Evolutionary conservation across 495 filamentous ascomycete species (phyloP).

Genomic region (Aspergillus sclerotioniger): DNA sequence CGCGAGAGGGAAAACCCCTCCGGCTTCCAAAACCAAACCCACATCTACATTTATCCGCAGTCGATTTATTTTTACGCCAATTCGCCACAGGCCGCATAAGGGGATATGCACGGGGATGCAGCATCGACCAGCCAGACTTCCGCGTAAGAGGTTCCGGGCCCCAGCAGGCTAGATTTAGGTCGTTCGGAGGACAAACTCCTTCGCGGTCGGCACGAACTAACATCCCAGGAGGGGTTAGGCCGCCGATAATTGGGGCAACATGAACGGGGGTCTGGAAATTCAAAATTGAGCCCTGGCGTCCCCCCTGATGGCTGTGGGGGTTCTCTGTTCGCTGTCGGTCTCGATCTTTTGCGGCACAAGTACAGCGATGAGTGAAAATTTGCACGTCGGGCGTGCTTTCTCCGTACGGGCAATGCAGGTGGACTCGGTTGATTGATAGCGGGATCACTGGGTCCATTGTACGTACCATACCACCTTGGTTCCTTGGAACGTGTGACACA

Average conservation of each 20-base stretch:
- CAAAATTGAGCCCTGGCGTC: constrained; percentile 7
- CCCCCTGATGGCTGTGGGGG: constrained; percentile 4
- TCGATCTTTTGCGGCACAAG: constrained; percentile 2
- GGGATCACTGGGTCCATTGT: too few relatives aligned
- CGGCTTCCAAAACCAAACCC: neutral
- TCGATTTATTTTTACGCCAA: neutral
- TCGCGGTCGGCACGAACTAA: neutral
- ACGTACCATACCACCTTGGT: too few relatives aligned
- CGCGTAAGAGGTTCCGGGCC: constrained; percentile 16
- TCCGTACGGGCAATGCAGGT: neutral
- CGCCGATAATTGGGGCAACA: neutral
- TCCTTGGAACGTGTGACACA: too few relatives aligned
- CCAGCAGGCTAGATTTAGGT: constrained; percentile 12
- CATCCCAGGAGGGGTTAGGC: neutral
- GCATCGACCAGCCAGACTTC: constrained; percentile 8
- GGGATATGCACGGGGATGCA: constrained; percentile 2
- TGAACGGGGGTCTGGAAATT: constrained; percentile 1
- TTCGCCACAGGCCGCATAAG: neutral
- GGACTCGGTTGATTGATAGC: neutral
- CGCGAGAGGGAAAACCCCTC: neutral
- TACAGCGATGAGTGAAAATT: neutral
- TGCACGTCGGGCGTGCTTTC: neutral
- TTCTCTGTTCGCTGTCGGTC: neutral
- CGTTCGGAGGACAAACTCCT: constrained; percentile 5
- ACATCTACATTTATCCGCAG: neutral